Base-by-base conservation (phyloP, 441 rosid genomes). In the Jatropha podagrica region DNA sequence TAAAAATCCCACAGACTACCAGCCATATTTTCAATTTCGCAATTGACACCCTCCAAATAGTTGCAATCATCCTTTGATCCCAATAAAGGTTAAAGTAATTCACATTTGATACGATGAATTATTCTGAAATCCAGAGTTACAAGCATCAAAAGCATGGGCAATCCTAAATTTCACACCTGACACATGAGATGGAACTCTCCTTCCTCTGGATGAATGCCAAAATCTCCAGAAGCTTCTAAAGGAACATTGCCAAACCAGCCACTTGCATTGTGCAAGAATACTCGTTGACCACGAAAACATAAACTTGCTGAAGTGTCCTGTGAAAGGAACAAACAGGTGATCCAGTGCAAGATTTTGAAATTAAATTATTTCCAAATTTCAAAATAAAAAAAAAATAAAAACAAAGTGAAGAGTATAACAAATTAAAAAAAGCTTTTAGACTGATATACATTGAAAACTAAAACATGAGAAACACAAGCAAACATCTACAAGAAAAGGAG, bases 181-280 rank as follows among this genome's bases (percentile, higher is more conserved):
- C 99, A 96, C 98, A 96, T 96, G 17, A 96, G 85, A 76, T 96
- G 99, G 85, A 92, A 96, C 85, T 96, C 98, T 78, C 99, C 99
- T 56, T 96, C 98, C 87, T 94, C 97, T 41, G 99, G 99, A 84
- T 94, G 94, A 74, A 96, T 94, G 69, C 99, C 99, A 78, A 96
- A 91, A 88, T 96, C 98, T 85, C 99, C 99, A 79, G 99, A 96
- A 86, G 98, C 97, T 88, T 96, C 98, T 75, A 96, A 86, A 48
- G 99, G 98, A 88, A 89, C 88, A 77, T 85, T 82, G 77, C 99
- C 99, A 88, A 91, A 96, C 97, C 95, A 90, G 76, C 99, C 99
- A 85, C 89, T 91, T 73, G 97, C 85, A 84, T 96, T 96, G 76
- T 96, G 98, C 68, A 96, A 85, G 85, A 96, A 96, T 78, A 96